Evolutionary conservation across 441 rosid genomes (phyloP), one percentile per base, ranked within the genome.

Genomic region (Oxalis stricta): DNA sequence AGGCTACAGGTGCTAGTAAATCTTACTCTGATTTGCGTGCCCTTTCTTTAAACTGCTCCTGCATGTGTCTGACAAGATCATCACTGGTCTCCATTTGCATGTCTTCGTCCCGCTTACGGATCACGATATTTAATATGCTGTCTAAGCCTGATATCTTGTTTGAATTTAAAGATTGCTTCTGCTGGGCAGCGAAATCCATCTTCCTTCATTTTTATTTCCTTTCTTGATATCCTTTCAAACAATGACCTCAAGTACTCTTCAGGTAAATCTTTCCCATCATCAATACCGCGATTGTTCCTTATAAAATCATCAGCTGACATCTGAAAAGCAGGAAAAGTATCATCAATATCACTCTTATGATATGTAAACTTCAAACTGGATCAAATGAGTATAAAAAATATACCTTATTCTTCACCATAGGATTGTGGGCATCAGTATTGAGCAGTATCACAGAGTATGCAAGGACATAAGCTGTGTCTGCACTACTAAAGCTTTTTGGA

Each of bases 1-100:
- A 5, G 28, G 56, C 24, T 38, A 35, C 35, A 53, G 24, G 43
- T 46, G 34, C 46, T 33, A 58, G 29, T 48, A 43, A 48, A 53
- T 70, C 91, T 75, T 81, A 92, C 99, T 87, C 97, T 12, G 97
- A 82, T 70, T 82, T 87, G 55, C 93, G 96, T 56, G 97, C 96
- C 50, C 80, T 87, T 72, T 87, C 97, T 59, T 92, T 88, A 48
- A 87, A 92, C 54, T 88, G 92, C 54, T 87, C 97, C 71, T 92
- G 97, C 94, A 92, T 87, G 53, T 72, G 94, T 63, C 83, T 84
- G 41, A 92, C 75, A 56, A 87, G 80, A 60, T 82, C 94, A 76
- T 88, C 99, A 68, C 96, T 84, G 50, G 94, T 76, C 66, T 69
- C 97, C 84, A 79, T 73, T 42, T 59, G 58, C 43, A 38, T 68